Percentiles rank a stretch among this genome's conserved stretches.
These are phyloP conservation scores for Larix kaempferi DNA, from an alignment of 75 land plant species.

Conservation along the genomic window DNA sequence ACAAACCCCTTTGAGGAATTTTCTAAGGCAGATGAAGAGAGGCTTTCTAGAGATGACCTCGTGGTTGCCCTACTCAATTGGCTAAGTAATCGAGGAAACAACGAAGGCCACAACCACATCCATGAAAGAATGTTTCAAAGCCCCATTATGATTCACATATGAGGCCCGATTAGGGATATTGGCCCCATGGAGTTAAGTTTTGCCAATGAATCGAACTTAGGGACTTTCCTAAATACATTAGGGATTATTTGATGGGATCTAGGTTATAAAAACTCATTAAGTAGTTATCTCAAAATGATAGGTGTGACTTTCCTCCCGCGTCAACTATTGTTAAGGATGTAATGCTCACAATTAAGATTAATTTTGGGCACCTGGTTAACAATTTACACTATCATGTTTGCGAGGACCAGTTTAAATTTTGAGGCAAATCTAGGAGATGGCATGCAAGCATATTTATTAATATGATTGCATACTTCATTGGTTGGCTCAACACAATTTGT, in stretches of 20 bases:
- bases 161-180: background rate
- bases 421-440: constrained; percentile 48
- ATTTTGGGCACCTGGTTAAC: constrained; percentile 23
- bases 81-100: too few species aligned
- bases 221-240: too few species aligned
- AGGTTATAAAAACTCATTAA: too few species aligned
- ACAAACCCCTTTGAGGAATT: too few species aligned
- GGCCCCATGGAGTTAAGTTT: constrained; percentile 23
- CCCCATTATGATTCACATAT: background rate
- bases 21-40: too few species aligned
- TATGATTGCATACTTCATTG: constrained; percentile 48
- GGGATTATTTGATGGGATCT: too few species aligned
- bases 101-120: too few species aligned
- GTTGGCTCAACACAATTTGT: constrained; percentile 49
- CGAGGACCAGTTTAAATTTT: constrained; percentile 50
- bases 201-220: too few species aligned
- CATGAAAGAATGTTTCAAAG: too few species aligned
- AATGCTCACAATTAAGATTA: constrained; percentile 65
- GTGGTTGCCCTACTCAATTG: too few species aligned
- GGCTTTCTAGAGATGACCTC: too few species aligned
- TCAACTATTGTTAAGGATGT: constrained; percentile 57
- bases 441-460: constrained; percentile 61
- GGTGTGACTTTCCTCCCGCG: constrained; percentile 73
- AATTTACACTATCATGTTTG: constrained; percentile 57
- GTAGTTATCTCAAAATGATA: too few species aligned